Evolutionary conservation across 768 basidiomycete genomes (phyloP), one percentile per base, ranked within the genome.

Genomic region (Grammothele lineata): DNA sequence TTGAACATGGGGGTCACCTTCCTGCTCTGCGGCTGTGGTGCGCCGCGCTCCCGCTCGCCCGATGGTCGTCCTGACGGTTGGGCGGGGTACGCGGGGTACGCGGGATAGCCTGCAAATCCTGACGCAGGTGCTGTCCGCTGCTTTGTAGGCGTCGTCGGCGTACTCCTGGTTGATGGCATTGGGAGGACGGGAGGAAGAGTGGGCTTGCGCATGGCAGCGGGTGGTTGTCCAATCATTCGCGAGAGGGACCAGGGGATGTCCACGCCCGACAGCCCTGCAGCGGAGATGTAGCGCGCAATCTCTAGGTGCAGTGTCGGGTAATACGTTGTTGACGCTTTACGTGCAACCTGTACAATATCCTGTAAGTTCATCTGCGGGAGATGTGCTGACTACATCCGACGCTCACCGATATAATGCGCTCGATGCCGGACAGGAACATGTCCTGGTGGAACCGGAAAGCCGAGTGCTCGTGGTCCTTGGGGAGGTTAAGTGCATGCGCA

Each of bases 271-370:
- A 39, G 17, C 5, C 37, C 37, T 11, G 37, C 37, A 9, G 81
- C 74, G 1, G 76, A 71, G 54, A 97, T 76, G 63, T 97, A 98
- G 25, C 93, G 81, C 12, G 92, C 79, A 41, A 99, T 71, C 66
- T 99, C 95, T 33, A 98, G 83, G 65, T 99, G 96, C 1, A 99
- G 77, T 3, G 83, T 86, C 0, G 93, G 92, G 65, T 99, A 99
- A 66, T 96, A 97, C 11, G 86, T 83, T 19, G 86, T 83, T 15
- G 94, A 97, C 14, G 96, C 92, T 66, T 97, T 97, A 41, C 96
- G 87, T 1, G 92, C 81, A 36, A 94, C 91, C 94, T 98, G 55
- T 3, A 2, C 3, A n/a, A n/a, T n/a, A n/a, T n/a, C n/a, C n/a
- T n/a, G n/a, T n/a, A n/a, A n/a, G n/a, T n/a, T n/a, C n/a, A n/a